Evolutionary conservation across 176 grass and related monocot species (phyloP), one percentile per base, ranked within the genome.

Genomic region (Dactylis glomerata): DNA sequence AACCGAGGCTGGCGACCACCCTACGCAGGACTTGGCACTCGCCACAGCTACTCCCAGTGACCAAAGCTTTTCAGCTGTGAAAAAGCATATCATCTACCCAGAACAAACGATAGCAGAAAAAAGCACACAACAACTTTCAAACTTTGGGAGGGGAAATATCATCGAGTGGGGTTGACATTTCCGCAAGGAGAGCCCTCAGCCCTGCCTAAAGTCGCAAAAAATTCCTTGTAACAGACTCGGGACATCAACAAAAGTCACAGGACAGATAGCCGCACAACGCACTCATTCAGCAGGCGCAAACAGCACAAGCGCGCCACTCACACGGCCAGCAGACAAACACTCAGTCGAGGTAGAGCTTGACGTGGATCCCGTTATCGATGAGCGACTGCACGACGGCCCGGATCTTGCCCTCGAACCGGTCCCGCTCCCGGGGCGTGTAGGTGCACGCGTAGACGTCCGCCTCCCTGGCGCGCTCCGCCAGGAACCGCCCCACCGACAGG

Each of bases 331-430:
- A 17, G 10, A 63, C 44, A 46, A n/a, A n/a, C n/a, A n/a, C n/a
- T 92, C 84, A 98, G 77, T 98, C 95, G 45, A 93, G 91, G 82
- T 95, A 98, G 79, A 95, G 81, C 63, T 98, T 95, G 50, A 98
- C 91, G 85, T 98, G 92, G 57, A 95, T 94, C 47, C 93, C 91
- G 36, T 90, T 92, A 46, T 98, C 93, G 22, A 94, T 92, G 47
- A 98, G 86, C 3, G 92, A 95, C 83, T 98, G 96, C 59, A 98
- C 93, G 6, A 98, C 80, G 0, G 91, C 91, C 85, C 96, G 82
- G 56, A 95, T 95, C 89, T 98, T 98, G 16, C 93, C 96, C 73
- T 98, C 91, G 6, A 98, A 95, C 54, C 88, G 95, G 85, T 95
- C 91, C 51, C 83, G 78, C 23, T 98, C 96, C 62, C 96, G 72